A percentile compares a stretch with the other conserved stretches of the same genome.
These are phyloP conservation scores for Lactarius evosmus DNA, from an alignment of 768 basidiomycete species.

Conservation along the genomic window DNA sequence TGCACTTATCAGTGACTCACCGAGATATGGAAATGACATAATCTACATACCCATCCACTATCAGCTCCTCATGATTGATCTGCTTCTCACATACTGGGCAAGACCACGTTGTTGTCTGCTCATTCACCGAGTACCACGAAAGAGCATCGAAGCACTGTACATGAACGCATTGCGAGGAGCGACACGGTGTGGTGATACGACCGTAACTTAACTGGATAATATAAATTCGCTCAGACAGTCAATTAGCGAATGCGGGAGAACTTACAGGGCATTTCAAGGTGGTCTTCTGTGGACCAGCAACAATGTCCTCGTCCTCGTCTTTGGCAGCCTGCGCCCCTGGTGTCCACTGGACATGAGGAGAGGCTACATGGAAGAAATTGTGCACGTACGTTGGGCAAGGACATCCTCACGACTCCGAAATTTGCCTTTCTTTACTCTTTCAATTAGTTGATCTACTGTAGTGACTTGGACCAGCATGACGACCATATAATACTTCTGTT, in stretches of 20 bases:
- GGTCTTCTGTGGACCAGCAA: slow-evolving; percentile 86
- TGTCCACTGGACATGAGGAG: slow-evolving; percentile 8
- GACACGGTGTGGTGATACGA: slow-evolving; percentile 79
- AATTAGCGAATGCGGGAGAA: slow-evolving; percentile 12
- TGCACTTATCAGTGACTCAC: slow-evolving; percentile 10
- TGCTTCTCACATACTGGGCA: slow-evolving; percentile 91
- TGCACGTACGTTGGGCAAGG: slow-evolving; percentile 58
- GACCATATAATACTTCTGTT: slow-evolving; percentile 82
- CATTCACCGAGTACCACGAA: slow-evolving; percentile 94
- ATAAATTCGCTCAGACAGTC: slow-evolving; percentile 5
- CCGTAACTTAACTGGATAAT: slow-evolving; percentile 70
- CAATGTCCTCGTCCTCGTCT: slow-evolving; percentile 85
- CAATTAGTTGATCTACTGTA: slow-evolving; percentile 64
- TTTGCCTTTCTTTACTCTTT: slow-evolving; percentile 64
- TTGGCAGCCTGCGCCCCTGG: slow-evolving; percentile 54
- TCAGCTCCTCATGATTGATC: slow-evolving; percentile 74
- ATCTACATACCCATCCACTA: slow-evolving; percentile 81
- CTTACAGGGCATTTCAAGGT: slow-evolving; percentile 91
- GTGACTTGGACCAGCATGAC: slow-evolving; percentile 83
- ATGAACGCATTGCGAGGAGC: slow-evolving; percentile 85
- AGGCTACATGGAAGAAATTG: neutral
- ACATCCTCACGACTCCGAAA: slow-evolving; percentile 62
- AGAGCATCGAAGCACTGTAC: slow-evolving; percentile 93
- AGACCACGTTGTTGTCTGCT: slow-evolving; percentile 92
- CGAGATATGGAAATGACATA: neutral